Conservation (phyloP, 306 rosid genomes). For the Hylodesmum podocarpum region DNA sequence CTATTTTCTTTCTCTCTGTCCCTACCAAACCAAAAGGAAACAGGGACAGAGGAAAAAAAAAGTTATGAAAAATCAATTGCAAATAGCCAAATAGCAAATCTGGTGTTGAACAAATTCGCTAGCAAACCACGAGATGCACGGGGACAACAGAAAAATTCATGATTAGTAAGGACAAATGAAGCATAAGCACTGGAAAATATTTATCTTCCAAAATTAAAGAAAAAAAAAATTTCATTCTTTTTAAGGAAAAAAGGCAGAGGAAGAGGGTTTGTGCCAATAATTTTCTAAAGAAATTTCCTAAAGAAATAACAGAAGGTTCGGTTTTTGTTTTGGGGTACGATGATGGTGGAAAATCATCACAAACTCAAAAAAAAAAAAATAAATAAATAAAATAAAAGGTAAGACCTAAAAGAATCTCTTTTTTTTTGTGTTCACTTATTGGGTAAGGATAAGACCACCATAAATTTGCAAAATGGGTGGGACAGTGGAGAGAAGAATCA, state of each 20-base stretch:
- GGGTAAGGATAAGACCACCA: not conserved
- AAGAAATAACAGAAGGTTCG: not conserved
- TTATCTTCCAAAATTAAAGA: not conserved
- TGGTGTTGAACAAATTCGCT: not conserved
- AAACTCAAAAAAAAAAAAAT: not conserved
- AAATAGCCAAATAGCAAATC: not conserved
- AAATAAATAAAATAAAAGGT: not conserved
- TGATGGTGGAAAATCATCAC: not conserved
- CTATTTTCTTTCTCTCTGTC: not conserved
- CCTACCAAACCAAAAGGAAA: slow-evolving; percentile 1
- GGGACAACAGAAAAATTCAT: not conserved
- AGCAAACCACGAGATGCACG: not conserved
- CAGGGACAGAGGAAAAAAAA: not conserved
- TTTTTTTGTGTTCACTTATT: not conserved
- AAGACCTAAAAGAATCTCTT: not conserved
- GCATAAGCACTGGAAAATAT: not conserved
- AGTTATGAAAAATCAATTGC: not conserved
- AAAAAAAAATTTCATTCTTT: not conserved
- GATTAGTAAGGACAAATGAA: not conserved
- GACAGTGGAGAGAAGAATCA: not conserved
- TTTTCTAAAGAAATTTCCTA: not conserved
- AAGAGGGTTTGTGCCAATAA: not conserved
- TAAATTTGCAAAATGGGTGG: not conserved
- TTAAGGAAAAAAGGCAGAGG: not conserved
- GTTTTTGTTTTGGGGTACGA: not conserved